phyloP scores from a whole-genome alignment of 1,139 yeast genomes.

The Lodderomyces orthopsilosis region DNA sequence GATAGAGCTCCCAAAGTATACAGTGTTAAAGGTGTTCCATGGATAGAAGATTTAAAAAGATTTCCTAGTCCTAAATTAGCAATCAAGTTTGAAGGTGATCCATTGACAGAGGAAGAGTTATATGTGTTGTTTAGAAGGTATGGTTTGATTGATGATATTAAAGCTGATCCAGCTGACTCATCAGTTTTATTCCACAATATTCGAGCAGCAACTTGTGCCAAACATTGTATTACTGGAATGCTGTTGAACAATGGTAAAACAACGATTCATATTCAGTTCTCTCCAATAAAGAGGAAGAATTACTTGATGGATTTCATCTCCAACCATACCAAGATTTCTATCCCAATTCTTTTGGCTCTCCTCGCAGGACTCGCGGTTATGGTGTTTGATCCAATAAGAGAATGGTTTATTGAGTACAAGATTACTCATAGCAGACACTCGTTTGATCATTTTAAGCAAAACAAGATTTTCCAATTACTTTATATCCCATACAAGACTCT shows the following conservation, averaged over 20 bases:
- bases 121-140: slow-evolving; percentile 83
- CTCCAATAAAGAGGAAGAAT: slow-evolving; percentile 52
- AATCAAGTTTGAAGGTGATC: slow-evolving; percentile 70
- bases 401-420: slow-evolving; percentile 72
- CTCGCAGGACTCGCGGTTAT: slow-evolving; percentile 77
- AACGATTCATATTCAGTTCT: slow-evolving; percentile 69
- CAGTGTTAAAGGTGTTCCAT: slow-evolving; percentile 87
- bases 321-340: slow-evolving; percentile 79
- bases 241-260: slow-evolving; percentile 52
- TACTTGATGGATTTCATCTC: slow-evolving; percentile 53
- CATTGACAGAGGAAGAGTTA: slow-evolving; percentile 78
- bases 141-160: slow-evolving; percentile 76
- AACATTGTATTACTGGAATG: slow-evolving; percentile 86
- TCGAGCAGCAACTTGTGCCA: slow-evolving; percentile 79
- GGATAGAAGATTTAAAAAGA: slow-evolving; percentile 91
- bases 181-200: slow-evolving; percentile 50
- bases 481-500: slow-evolving; percentile 26
- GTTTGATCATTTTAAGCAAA: slow-evolving; percentile 31
- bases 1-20: slow-evolving; percentile 45
- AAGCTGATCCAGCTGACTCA: slow-evolving; percentile 30
- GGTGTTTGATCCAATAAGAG: slow-evolving; percentile 89
- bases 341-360: slow-evolving; percentile 50
- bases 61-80: slow-evolving; percentile 62
- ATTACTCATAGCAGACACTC: slow-evolving; percentile 47
- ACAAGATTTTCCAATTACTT: slow-evolving; percentile 26